A percentile compares a stretch with the other conserved stretches of the same genome.
Evolutionary conservation across 495 filamentous ascomycete genomes (phyloP).

Genomic region (Trichoderma reesei): DNA sequence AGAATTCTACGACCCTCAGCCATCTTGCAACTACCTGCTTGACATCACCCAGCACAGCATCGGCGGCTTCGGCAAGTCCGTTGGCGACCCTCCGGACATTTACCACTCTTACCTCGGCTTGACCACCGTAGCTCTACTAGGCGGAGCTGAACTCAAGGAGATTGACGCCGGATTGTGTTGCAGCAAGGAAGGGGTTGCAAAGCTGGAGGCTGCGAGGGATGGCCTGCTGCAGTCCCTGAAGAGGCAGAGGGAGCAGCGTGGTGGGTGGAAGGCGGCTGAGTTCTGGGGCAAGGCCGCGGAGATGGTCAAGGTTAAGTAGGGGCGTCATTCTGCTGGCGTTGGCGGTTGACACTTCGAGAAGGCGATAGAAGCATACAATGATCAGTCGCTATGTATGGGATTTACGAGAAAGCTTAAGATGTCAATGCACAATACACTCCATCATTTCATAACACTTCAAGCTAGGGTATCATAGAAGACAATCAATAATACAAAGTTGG

Average conservation of each 20-base stretch:
- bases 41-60: constrained; percentile 84
- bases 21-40: constrained; percentile 67
- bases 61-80: constrained; percentile 80
- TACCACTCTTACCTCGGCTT: constrained; percentile 87
- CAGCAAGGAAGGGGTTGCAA: constrained; percentile 39
- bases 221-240: constrained; percentile 19
- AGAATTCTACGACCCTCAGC: constrained; percentile 46
- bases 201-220: constrained; percentile 30
- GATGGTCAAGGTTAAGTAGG: neutral
- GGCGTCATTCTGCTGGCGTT: neutral
- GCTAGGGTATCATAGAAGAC: too few species aligned
- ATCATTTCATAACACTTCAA: too few species aligned
- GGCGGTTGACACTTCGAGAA: too few species aligned
- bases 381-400: too few species aligned
- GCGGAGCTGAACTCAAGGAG: constrained; percentile 45
- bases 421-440: too few species aligned
- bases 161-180: constrained; percentile 66
- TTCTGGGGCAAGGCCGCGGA: neutral
- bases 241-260: constrained; percentile 10
- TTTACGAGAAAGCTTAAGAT: too few species aligned
- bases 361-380: too few species aligned
- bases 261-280: neutral
- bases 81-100: constrained; percentile 77
- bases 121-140: constrained; percentile 60
- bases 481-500: too few species aligned